phyloP scores from a whole-genome alignment of 2,329 filamentous ascomycete genomes.

The Beauveria pseudobassiana region DNA sequence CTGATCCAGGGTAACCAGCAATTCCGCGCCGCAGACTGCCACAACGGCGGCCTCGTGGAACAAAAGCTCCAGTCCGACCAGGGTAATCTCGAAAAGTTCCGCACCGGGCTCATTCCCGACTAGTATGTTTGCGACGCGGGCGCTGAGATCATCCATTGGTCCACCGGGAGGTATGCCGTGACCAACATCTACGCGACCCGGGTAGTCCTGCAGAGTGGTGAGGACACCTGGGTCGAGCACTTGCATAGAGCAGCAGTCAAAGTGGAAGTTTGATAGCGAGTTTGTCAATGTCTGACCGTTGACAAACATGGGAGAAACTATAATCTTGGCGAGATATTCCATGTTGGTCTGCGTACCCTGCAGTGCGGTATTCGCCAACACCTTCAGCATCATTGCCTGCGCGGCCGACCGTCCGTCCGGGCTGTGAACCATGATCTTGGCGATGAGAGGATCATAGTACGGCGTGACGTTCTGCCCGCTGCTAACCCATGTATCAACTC shows the following conservation, averaged over 20 bases:
- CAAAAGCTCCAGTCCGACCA: constrained; percentile 50
- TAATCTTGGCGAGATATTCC: constrained; percentile 44
- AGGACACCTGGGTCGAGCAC: constrained; percentile 49
- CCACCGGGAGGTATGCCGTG: constrained; percentile 52
- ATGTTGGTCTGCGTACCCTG: constrained; percentile 46
- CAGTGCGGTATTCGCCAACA: constrained; percentile 39
- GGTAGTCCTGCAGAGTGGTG: constrained; percentile 52
- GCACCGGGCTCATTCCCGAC: constrained; percentile 45
- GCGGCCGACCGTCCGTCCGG: constrained; percentile 28
- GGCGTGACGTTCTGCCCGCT: constrained; percentile 49
- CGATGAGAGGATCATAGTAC: constrained; percentile 50
- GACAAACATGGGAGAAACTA: constrained; percentile 36
- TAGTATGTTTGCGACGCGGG: constrained; percentile 50
- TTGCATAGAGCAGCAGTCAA: constrained; percentile 43
- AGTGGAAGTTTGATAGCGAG: constrained; percentile 45
- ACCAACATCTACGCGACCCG: constrained; percentile 47
- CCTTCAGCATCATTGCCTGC: constrained; percentile 33
- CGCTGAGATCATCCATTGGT: constrained; percentile 53
- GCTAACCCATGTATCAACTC: constrained; percentile 58
- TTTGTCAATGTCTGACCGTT: constrained; percentile 48
- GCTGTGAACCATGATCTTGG: constrained; percentile 49
- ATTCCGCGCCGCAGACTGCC: constrained; percentile 48
- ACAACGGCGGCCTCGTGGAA: constrained; percentile 49
- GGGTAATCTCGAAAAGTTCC: constrained; percentile 52
- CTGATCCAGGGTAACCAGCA: constrained; percentile 44